Conservation (phyloP, 176 grass and related monocot genomes). For the Saccharum spontaneum region DNA sequence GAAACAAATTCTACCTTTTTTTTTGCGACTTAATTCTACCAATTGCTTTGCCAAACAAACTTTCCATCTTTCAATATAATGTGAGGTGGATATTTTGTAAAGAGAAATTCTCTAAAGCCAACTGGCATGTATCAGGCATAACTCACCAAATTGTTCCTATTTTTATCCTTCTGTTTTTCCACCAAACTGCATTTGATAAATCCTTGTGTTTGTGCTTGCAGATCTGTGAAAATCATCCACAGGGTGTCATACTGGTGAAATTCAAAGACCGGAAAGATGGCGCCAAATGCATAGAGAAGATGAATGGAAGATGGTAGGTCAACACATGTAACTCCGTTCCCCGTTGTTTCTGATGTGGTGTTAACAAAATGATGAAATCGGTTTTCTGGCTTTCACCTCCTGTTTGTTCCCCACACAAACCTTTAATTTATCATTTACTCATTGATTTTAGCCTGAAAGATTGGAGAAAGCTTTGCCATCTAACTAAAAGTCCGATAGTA, state of each 20-base stretch:
- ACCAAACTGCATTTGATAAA: not conserved
- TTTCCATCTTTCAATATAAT: not conserved
- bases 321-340: not conserved
- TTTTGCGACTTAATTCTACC: not conserved
- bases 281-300: constrained; percentile 69
- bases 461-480: not conserved
- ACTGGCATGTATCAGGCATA: not conserved
- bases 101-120: not conserved
- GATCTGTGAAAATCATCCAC: constrained; percentile 95
- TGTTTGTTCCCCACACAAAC: not conserved
- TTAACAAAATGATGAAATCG: not conserved
- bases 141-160: constrained; percentile 3
- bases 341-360: not conserved
- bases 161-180: not conserved
- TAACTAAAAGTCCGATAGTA: no score
- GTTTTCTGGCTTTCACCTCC: not conserved
- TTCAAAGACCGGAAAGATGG: constrained; percentile 90
- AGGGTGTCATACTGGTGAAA: constrained; percentile 94
- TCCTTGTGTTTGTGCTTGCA: constrained; percentile 43
- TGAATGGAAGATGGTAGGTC: constrained; percentile 70
- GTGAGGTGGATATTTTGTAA: not conserved
- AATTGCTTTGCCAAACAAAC: not conserved
- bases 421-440: not conserved
- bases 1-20: not conserved
- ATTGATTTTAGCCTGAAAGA: not conserved